phyloP scores from a whole-genome alignment of 2,329 filamentous ascomycete species.

The Shiraia bambusicola region DNA sequence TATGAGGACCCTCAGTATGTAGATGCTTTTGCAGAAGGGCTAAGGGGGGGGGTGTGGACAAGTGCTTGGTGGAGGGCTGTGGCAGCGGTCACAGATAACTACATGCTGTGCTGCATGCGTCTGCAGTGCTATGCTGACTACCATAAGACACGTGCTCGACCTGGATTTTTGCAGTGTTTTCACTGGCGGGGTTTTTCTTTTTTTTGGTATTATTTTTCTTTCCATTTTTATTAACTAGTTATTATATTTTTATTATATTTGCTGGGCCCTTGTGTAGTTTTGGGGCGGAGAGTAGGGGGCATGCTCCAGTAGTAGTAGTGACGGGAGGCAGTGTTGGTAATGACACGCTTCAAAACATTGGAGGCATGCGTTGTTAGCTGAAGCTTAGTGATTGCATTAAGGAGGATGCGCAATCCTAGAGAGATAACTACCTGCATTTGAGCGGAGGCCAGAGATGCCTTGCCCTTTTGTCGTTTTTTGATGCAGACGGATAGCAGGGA shows the following conservation, averaged over 20 bases:
- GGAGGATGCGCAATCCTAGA: neutral
- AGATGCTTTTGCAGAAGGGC: conserved; percentile 12
- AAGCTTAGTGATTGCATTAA: neutral
- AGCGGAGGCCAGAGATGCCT: neutral
- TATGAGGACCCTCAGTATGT: conserved; percentile 12
- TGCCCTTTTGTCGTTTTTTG: neutral
- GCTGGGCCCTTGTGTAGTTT: conserved; percentile 18
- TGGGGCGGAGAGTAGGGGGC: conserved; percentile 30
- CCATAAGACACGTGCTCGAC: conserved; percentile 20
- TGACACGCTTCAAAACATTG: conserved; percentile 6
- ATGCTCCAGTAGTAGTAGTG: conserved; percentile 18
- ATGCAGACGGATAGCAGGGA: neutral
- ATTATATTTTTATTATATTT: too few relatives aligned
- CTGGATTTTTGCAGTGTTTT: conserved; percentile 27
- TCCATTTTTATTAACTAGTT: too few relatives aligned
- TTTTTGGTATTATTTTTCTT: too few relatives aligned
- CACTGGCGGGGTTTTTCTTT: conserved; percentile 10
- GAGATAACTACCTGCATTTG: neutral
- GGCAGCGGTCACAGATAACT: conserved; percentile 13
- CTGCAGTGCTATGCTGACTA: conserved; percentile 27
- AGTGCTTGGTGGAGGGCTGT: conserved; percentile 25
- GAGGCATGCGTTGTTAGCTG: neutral
- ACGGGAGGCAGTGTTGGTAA: conserved; percentile 10
- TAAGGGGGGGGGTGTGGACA: conserved; percentile 26
- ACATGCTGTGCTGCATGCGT: conserved; percentile 20